Base-by-base conservation (phyloP, 495 filamentous ascomycete species). In the Neurospora tetraspora region DNA sequence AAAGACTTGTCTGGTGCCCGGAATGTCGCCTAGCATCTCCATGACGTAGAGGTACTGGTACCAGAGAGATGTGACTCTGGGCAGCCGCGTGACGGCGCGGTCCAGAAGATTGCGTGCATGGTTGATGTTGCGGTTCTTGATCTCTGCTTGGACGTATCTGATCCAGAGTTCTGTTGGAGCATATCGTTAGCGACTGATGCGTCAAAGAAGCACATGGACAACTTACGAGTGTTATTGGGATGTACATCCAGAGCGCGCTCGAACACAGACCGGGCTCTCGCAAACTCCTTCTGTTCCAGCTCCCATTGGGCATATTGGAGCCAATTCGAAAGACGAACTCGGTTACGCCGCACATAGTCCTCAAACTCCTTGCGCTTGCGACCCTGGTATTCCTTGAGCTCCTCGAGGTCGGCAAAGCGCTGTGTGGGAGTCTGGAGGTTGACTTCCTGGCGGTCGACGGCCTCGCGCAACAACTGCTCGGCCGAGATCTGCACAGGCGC, bases 41-140 rank as follows among this genome's bases (percentile, higher is more conserved):
- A 98, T 96, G 92, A 98, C 97, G 78, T 97, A 97, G 38, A 97
- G 93, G 86, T 97, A 98, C 80, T 98, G 97, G 82, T 95, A 98
- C 96, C 96, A 99, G 70, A 99, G 84, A 84, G 98, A 98, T 80
- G 97, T 92, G 37, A 98, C 87, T 42, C 96, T 86, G 39, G 96
- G 96, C 39, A 98, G 85, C 71, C 96, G 93, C 2, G 94, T 96
- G 69, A 99, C 93, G 42, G 96, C 96, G 69, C 96, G 93, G 79
- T 99, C 96, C 39, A 98, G 87, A 47, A 99, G 82, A 78, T 99
- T 99, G 71, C 96, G 86, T 39, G 96, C 94, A 88, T 98, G 96
- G 79, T 97, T 98, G 85, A 99, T 98, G 80, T 98, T 98, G 70
- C 94, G 85, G 68, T 88, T 93, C 81, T 95, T 96, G 92, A 99